Evolutionary conservation across 2,329 filamentous ascomycete genomes (phyloP).

Genomic region (Arthrobotrys iridis): DNA sequence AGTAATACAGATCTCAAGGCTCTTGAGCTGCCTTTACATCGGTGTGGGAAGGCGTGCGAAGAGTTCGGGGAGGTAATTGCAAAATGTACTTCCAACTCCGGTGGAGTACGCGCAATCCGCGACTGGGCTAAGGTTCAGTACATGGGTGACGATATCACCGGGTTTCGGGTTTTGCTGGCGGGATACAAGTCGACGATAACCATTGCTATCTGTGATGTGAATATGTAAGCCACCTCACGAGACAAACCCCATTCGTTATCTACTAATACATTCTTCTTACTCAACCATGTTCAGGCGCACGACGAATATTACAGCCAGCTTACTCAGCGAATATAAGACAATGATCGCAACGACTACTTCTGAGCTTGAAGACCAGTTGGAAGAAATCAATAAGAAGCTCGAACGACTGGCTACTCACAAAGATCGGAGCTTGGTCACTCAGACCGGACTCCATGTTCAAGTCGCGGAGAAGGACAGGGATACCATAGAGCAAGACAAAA

Average conservation of each 20-base stretch:
- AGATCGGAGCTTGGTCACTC: conserved; percentile 36
- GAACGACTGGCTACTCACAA: conserved; percentile 55
- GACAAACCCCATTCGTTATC: conserved; percentile 29
- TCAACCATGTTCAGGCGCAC: conserved; percentile 57
- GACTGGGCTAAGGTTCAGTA: conserved; percentile 65
- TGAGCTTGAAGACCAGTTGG: conserved; percentile 60
- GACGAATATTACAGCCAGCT: conserved; percentile 59
- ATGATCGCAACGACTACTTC: conserved; percentile 60
- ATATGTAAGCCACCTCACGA: conserved; percentile 64
- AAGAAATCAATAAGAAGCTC: conserved; percentile 59
- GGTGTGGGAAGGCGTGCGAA: conserved; percentile 63
- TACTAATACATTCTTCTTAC: conserved; percentile 2
- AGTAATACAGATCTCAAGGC: conserved; percentile 58
- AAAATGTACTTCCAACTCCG: conserved; percentile 61
- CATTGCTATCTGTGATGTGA: conserved; percentile 62
- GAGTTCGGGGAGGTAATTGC: conserved; percentile 62
- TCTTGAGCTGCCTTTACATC: conserved; percentile 62
- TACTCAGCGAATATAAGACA: conserved; percentile 60
- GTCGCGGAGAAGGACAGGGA: conserved; percentile 59
- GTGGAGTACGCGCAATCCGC: conserved; percentile 61
- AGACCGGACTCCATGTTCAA: conserved; percentile 43
- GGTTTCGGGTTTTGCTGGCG: conserved; percentile 62
- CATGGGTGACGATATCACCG: conserved; percentile 64
- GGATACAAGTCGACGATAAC: conserved; percentile 63
- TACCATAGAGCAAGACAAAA: conserved; percentile 60